phyloP scores from a whole-genome alignment of 1,284 basidiomycete species.

The Fomitopsis palustris region DNA sequence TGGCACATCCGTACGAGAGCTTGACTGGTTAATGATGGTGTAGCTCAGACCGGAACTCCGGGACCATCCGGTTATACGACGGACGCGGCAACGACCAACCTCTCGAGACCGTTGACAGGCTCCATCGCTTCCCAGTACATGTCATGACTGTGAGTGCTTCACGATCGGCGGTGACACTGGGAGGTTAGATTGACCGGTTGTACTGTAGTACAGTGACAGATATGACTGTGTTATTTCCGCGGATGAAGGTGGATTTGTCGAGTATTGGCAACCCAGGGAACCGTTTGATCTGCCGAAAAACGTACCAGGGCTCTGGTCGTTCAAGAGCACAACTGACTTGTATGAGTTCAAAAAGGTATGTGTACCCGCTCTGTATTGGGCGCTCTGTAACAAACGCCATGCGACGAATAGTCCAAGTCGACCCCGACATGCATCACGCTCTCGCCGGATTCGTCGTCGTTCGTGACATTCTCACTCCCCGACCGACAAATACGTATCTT shows the following conservation, averaged over 20 bases:
- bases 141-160: slow-evolving; percentile 74
- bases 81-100: slow-evolving; percentile 83
- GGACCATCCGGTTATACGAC: slow-evolving; percentile 87
- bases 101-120: slow-evolving; percentile 66
- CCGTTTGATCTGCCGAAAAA: slow-evolving; percentile 83
- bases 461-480: slow-evolving; percentile 89
- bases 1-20: slow-evolving; percentile 1
- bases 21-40: slow-evolving; percentile 20
- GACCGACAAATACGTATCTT: slow-evolving; percentile 95
- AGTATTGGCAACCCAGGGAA: slow-evolving; percentile 93
- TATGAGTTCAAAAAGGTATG: slow-evolving; percentile 97
- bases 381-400: not conserved
- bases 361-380: not conserved
- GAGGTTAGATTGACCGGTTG: not conserved
- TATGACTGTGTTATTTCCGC: slow-evolving; percentile 93
- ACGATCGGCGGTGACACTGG: not conserved
- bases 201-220: slow-evolving; percentile 77
- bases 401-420: slow-evolving; percentile 70
- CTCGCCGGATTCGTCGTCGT: slow-evolving; percentile 84
- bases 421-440: slow-evolving; percentile 89
- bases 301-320: slow-evolving; percentile 81
- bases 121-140: slow-evolving; percentile 89
- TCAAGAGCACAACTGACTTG: slow-evolving; percentile 89
- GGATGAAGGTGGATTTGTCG: slow-evolving; percentile 92
- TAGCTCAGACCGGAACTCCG: slow-evolving; percentile 77